A percentile compares a stretch with the other conserved stretches of the same genome.
These are phyloP conservation scores for Sclerospora graminicola DNA, from an alignment of 352 stramenopile genomes.

Conservation along the genomic window DNA sequence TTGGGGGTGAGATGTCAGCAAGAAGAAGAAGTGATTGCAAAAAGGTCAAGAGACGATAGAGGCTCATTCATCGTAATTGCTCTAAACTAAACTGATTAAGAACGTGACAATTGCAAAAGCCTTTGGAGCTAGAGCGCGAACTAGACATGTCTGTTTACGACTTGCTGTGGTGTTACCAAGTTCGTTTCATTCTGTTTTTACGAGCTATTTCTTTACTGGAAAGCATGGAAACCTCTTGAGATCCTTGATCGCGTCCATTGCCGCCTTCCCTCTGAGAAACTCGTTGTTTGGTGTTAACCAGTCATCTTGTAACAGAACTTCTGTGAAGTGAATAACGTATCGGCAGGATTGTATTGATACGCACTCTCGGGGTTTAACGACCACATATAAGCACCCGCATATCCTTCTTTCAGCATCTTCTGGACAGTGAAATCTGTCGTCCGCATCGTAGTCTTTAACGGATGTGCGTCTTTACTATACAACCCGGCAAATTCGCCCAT, in stretches of 20 bases:
- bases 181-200: too few species aligned
- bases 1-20: too few species aligned
- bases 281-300: constrained; percentile 55
- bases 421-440: constrained; percentile 54
- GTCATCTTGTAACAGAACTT: constrained; percentile 56
- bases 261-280: constrained; percentile 44
- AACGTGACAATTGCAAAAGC: too few species aligned
- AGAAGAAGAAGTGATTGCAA: too few species aligned
- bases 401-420: constrained; percentile 36
- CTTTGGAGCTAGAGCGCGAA: too few species aligned
- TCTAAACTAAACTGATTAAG: too few species aligned
- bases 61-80: too few species aligned
- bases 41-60: too few species aligned
- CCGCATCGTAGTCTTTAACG: constrained; percentile 39
- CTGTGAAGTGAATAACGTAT: constrained; percentile 69
- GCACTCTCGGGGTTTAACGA: constrained; percentile 59
- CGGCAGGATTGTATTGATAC: constrained; percentile 4
- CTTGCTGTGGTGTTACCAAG: too few species aligned
- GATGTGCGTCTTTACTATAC: constrained; percentile 43
- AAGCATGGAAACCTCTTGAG: constrained; percentile 50
- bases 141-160: too few species aligned
- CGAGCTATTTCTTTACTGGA: constrained; percentile 5
- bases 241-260: constrained; percentile 38
- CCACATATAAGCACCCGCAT: constrained; percentile 65
- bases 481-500: constrained; percentile 59